A percentile compares a stretch with the other conserved stretches of the same genome.
Conservation (phyloP, 2,329 filamentous ascomycete genomes). For the Alternaria burnsii region DNA sequence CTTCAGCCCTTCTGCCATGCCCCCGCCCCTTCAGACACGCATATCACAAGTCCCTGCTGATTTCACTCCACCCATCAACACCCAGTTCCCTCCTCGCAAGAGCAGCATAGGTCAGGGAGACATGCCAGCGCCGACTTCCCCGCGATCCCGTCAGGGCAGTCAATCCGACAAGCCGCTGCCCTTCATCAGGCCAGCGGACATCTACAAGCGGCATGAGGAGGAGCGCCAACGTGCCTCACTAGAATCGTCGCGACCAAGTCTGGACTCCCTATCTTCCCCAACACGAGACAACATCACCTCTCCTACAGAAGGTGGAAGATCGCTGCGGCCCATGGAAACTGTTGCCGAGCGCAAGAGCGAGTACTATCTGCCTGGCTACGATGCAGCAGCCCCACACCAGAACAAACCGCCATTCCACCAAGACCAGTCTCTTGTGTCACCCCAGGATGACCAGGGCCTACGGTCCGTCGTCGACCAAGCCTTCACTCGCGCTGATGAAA, state of each 20-base stretch:
- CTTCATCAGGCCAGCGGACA: constrained; percentile 77
- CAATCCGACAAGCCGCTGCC: constrained; percentile 63
- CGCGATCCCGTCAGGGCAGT: constrained; percentile 38
- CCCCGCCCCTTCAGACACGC: constrained; percentile 58
- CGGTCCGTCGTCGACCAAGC: constrained; percentile 68
- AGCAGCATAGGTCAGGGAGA: constrained; percentile 64
- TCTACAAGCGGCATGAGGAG: constrained; percentile 76
- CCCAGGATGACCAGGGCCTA: constrained; percentile 38
- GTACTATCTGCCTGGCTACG: constrained; percentile 59
- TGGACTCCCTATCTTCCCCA: constrained; percentile 59
- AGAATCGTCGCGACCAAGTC: constrained; percentile 65
- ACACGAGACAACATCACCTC: constrained; percentile 33
- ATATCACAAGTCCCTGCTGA: constrained; percentile 51
- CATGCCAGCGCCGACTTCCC: constrained; percentile 34
- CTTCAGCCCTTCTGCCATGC: constrained; percentile 63
- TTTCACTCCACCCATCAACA: constrained; percentile 37
- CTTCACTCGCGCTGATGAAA: constrained; percentile 67
- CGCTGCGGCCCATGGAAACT: constrained; percentile 56
- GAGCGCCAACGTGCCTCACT: constrained; percentile 67
- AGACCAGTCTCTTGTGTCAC: constrained; percentile 25
- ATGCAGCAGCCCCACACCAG: constrained; percentile 19
- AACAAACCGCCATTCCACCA: constrained; percentile 17
- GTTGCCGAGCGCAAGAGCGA: constrained; percentile 68
- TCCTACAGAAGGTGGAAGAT: constrained; percentile 32
- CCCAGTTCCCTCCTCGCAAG: constrained; percentile 67